Evolutionary conservation across 257 asterid species (phyloP).

Genomic region (Hygrophila difformis): DNA sequence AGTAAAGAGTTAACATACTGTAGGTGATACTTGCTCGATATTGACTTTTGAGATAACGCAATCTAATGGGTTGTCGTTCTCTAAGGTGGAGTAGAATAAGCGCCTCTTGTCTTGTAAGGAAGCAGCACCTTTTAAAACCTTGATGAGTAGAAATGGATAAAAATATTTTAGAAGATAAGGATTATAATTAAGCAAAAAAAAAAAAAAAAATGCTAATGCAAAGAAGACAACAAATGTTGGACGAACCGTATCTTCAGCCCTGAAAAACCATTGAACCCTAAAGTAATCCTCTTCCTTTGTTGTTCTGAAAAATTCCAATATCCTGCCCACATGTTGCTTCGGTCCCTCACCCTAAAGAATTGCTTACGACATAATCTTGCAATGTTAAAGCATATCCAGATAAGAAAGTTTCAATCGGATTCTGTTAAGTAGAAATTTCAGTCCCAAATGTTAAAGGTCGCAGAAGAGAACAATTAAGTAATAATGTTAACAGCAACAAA

Average conservation of each 20-base stretch:
- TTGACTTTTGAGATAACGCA: conserved; percentile 79
- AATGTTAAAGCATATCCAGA: conserved; percentile 46
- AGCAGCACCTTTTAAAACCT: conserved; percentile 67
- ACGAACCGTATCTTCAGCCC: conserved; percentile 90
- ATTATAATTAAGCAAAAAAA: too few species aligned
- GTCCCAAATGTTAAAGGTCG: too few species aligned
- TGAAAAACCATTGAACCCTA: conserved; percentile 90
- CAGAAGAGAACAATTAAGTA: background rate
- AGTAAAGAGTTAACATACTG: conserved; percentile 33
- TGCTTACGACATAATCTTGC: conserved; percentile 64
- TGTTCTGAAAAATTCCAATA: conserved; percentile 80
- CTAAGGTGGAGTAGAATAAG: conserved; percentile 61
- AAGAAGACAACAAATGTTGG: conserved; percentile 2
- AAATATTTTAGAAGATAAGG: too few species aligned
- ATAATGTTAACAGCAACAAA: background rate
- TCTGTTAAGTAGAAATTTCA: conserved; percentile 19
- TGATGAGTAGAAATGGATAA: conserved; percentile 19
- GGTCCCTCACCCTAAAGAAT: conserved; percentile 87
- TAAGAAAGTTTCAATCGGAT: conserved; percentile 39
- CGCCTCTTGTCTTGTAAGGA: conserved; percentile 64
- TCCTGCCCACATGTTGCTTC: conserved; percentile 61
- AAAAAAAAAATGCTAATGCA: background rate
- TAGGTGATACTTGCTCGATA: conserved; percentile 34
- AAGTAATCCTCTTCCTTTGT: conserved; percentile 67
- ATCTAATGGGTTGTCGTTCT: conserved; percentile 71